Evolutionary conservation across 179 eudicot genomes (phyloP).

Genomic region (Actinidia arguta): DNA sequence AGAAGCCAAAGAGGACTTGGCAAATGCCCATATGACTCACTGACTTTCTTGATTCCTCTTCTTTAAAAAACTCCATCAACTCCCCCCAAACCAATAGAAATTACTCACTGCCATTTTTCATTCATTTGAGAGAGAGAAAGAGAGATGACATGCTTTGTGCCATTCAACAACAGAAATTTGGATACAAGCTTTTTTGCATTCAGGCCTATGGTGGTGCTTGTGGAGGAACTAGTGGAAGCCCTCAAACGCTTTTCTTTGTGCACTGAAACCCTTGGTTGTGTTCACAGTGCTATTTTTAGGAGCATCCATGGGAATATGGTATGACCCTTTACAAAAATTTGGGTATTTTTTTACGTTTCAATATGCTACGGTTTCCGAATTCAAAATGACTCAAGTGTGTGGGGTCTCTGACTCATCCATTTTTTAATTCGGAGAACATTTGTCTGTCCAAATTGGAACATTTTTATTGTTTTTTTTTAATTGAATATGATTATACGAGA

Average conservation of each 20-base stretch:
- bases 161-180: slow-evolving; percentile 46
- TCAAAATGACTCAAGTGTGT: too few species aligned
- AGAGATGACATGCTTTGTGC: slow-evolving; percentile 43
- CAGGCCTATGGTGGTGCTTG: slow-evolving; percentile 40
- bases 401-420: too few species aligned
- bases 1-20: slow-evolving; percentile 15
- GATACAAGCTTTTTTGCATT: slow-evolving; percentile 43
- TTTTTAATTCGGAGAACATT: too few species aligned
- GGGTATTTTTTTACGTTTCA: neutral
- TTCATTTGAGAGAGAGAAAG: neutral
- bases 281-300: slow-evolving; percentile 39
- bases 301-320: slow-evolving; percentile 59
- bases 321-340: neutral
- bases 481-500: neutral
- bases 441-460: neutral
- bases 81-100: neutral
- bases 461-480: neutral
- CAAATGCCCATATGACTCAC: neutral
- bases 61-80: neutral
- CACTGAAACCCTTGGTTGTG: slow-evolving; percentile 41
- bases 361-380: too few species aligned
- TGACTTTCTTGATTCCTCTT: neutral
- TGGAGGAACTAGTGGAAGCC: slow-evolving; percentile 43
- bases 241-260: slow-evolving; percentile 39
- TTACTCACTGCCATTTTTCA: neutral